phyloP scores from a whole-genome alignment of 2,329 filamentous ascomycete species.

The Diaporthe helianthi region DNA sequence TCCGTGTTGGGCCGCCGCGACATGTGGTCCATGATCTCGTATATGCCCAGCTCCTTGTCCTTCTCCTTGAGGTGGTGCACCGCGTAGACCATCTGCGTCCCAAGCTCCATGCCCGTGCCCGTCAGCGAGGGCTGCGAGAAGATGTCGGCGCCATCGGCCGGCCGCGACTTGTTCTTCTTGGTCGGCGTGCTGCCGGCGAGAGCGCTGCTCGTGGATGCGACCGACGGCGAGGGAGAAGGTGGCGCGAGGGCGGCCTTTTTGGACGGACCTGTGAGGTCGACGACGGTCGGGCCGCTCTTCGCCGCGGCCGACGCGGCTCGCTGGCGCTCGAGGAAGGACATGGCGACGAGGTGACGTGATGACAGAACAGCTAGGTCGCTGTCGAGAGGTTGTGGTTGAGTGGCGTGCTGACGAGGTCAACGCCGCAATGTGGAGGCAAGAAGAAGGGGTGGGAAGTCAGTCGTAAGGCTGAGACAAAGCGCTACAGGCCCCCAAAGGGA shows the following conservation, averaged over 20 bases:
- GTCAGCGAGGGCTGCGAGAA: slow-evolving; percentile 81
- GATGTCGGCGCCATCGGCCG: slow-evolving; percentile 55
- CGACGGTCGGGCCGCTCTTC: slow-evolving; percentile 56
- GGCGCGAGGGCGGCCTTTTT: slow-evolving; percentile 57
- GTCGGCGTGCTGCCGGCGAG: slow-evolving; percentile 64
- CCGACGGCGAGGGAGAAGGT: slow-evolving; percentile 68
- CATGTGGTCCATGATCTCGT: slow-evolving; percentile 81
- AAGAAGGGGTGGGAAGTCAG: slow-evolving; percentile 1
- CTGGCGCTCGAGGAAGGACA: slow-evolving; percentile 73
- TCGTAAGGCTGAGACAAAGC: slow-evolving; percentile 31
- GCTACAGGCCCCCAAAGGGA: slow-evolving; percentile 20
- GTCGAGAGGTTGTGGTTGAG: slow-evolving; percentile 8
- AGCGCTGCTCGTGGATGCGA: slow-evolving; percentile 54
- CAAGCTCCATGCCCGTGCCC: slow-evolving; percentile 78
- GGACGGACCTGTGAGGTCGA: slow-evolving; percentile 55
- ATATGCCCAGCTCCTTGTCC: slow-evolving; percentile 73
- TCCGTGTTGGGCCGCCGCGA: slow-evolving; percentile 71
- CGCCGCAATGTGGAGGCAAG: slow-evolving; percentile 17
- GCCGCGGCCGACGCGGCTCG: slow-evolving; percentile 68
- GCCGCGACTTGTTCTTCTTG: slow-evolving; percentile 67
- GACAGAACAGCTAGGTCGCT: slow-evolving; percentile 21
- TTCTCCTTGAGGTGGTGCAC: slow-evolving; percentile 82
- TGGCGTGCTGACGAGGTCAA: slow-evolving; percentile 22
- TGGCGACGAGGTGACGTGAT: slow-evolving; percentile 41
- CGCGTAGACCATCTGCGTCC: slow-evolving; percentile 88